Base-by-base conservation (phyloP, 2,329 filamentous ascomycete genomes). In the Colletotrichum costaricense region DNA sequence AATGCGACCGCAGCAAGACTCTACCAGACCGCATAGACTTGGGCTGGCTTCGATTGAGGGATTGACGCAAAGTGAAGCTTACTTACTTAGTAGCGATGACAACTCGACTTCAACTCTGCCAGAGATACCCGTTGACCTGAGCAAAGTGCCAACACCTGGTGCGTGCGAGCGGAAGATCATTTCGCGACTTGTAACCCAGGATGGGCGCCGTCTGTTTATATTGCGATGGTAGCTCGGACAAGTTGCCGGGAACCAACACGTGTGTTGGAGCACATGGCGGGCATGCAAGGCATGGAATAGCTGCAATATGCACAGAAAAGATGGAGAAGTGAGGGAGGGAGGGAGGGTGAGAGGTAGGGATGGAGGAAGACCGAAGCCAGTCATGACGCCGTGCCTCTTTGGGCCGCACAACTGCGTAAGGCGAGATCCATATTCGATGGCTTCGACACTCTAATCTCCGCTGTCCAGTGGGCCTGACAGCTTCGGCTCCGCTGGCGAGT, bases 131-230 rank as follows among this genome's bases (percentile, higher is more conserved):
- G 56, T 66, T 49, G 60, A 73, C 56, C 35, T 66, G 67, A 66
- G 26, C 60, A 42, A 52, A 58, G 59, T 28, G 54, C 22, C n/a
- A 64, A 35, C 28, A 64, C 24, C 54, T 49, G 14, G 26, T 64
- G 66, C 65, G 69, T 72, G 66, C 66, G 54, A 59, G 24, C 33
- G 19, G 67, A 12, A 56, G 46, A 62, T 62, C 55, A 33, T 59
- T 14, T 26, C 57, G 4, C 14, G 38, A 5, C 55, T 55, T 28
- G 35, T 5, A 35, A 14, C 12, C 60, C 14, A 55, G 49, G 60
- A 64, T 30, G 67, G 66, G 59, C 54, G 12, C 28, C 24, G 24
- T 55, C 28, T 70, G 71, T 73, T 70, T 73, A 73, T 73, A 70
- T 70, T 46, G 22, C 58, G 22, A 24, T 22, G 19, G 42, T 35